A percentile compares a stretch with the other conserved stretches of the same genome.
These are phyloP conservation scores for Pichia terricola DNA, from an alignment of 1,139 yeast genomes.

Conservation along the genomic window DNA sequence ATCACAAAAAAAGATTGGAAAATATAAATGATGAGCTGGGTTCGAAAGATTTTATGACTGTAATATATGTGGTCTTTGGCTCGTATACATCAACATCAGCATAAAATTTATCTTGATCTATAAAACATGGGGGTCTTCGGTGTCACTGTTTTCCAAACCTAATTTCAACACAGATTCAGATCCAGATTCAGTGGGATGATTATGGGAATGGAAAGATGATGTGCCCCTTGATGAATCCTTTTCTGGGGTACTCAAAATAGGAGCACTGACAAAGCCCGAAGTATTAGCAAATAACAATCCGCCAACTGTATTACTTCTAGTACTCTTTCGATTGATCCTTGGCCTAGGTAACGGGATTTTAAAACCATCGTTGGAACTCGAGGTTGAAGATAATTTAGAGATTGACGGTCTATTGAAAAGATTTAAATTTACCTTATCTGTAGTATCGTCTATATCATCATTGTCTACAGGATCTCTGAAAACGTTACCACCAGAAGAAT, in stretches of 20 bases:
- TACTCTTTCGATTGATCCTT: constrained; percentile 16
- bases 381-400: neutral
- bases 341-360: constrained; percentile 12
- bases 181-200: too few relatives aligned
- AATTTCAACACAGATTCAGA: too few relatives aligned
- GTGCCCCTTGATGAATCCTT: neutral
- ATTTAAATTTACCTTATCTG: constrained; percentile 1
- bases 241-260: constrained; percentile 8
- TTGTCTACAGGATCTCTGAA: neutral
- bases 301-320: constrained; percentile 20
- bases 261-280: constrained; percentile 8
- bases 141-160: too few relatives aligned
- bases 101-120: too few relatives aligned
- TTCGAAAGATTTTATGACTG: too few relatives aligned
- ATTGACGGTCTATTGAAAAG: neutral
- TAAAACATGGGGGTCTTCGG: too few relatives aligned
- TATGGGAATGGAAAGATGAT: too few relatives aligned
- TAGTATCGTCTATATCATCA: constrained; percentile 1
- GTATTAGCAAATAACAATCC: constrained; percentile 10
- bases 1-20: too few relatives aligned
- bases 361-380: constrained; percentile 5
- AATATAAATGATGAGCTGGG: too few relatives aligned
- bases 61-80: too few relatives aligned
- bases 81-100: too few relatives aligned
- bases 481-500: neutral